A percentile compares a stretch with the other conserved stretches of the same genome.
These are phyloP conservation scores for Tulasnella sp. DNA, from an alignment of 768 basidiomycete genomes.

Conservation along the genomic window DNA sequence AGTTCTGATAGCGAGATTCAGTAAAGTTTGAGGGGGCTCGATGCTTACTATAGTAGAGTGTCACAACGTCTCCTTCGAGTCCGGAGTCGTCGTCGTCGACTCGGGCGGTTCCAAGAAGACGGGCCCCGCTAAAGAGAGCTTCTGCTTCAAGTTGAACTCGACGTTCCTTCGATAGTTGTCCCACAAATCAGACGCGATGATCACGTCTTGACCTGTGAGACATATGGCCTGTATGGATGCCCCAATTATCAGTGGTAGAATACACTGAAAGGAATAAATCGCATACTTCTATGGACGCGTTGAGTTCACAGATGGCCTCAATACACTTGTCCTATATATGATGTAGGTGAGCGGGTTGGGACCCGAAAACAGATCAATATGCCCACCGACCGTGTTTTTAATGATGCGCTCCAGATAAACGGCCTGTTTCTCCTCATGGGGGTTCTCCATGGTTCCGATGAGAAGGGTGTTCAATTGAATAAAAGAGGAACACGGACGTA, in stretches of 20 bases:
- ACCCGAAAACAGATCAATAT: background rate
- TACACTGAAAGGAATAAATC: background rate
- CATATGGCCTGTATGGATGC: constrained; percentile 43
- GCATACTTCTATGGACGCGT: constrained; percentile 73
- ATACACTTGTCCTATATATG: constrained; percentile 73
- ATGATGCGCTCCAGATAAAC: constrained; percentile 82
- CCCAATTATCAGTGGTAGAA: background rate
- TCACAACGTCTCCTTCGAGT: too few relatives aligned
- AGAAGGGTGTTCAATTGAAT: too few relatives aligned
- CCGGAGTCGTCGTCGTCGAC: background rate
- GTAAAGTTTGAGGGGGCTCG: too few relatives aligned
- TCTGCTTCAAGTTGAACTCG: constrained; percentile 76
- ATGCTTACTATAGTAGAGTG: too few relatives aligned
- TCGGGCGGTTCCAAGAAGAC: constrained; percentile 8
- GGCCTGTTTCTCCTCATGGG: constrained; percentile 86
- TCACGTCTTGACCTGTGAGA: constrained; percentile 63
- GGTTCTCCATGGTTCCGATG: constrained; percentile 99
- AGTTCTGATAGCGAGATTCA: too few relatives aligned
- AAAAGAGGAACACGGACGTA: too few relatives aligned
- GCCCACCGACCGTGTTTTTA: constrained; percentile 78
- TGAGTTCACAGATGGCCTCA: constrained; percentile 80
- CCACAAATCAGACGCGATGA: constrained; percentile 71
- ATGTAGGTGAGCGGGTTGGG: background rate
- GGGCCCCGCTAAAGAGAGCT: constrained; percentile 18
- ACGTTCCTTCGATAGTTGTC: constrained; percentile 89